A percentile compares a stretch with the other conserved stretches of the same genome.
Conservation (phyloP, 805 yeast species). For the Kluyveromyces siamensis region DNA sequence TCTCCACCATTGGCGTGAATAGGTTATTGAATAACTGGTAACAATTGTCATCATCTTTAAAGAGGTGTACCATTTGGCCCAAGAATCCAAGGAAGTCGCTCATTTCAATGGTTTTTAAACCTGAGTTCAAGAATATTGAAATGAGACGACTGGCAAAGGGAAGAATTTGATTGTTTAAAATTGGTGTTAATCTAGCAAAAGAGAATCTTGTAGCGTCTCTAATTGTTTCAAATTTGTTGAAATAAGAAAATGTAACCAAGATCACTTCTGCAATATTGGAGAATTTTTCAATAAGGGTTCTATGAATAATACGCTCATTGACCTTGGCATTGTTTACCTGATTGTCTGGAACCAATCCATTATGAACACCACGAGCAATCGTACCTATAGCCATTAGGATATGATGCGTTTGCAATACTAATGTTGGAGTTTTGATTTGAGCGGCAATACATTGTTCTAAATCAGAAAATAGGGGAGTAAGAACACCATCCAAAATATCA, state of each 20-base stretch:
- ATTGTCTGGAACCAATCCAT: slow-evolving; percentile 31
- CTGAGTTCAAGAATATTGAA: slow-evolving; percentile 50
- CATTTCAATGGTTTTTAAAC: slow-evolving; percentile 54
- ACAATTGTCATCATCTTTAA: slow-evolving; percentile 54
- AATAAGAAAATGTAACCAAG: slow-evolving; percentile 70
- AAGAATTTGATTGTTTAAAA: slow-evolving; percentile 47
- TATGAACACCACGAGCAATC: slow-evolving; percentile 74
- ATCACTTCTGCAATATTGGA: slow-evolving; percentile 73
- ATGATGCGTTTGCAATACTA: slow-evolving; percentile 74
- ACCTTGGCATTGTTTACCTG: slow-evolving; percentile 31
- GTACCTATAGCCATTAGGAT: slow-evolving; percentile 84
- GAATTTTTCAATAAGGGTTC: slow-evolving; percentile 38
- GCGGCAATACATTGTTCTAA: slow-evolving; percentile 56
- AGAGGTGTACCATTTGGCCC: slow-evolving; percentile 79
- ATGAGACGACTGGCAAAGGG: slow-evolving; percentile 59
- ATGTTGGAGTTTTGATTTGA: slow-evolving; percentile 33
- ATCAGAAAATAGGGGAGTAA: slow-evolving; percentile 67
- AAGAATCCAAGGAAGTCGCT: slow-evolving; percentile 76
- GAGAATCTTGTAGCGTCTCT: slow-evolving; percentile 84
- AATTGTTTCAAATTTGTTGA: slow-evolving; percentile 55
- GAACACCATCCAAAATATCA: slow-evolving; percentile 50
- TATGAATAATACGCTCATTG: slow-evolving; percentile 21
- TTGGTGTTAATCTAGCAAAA: slow-evolving; percentile 76
- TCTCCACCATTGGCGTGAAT: slow-evolving; percentile 62
- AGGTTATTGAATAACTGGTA: slow-evolving; percentile 68